Conservation (phyloP, 2,329 filamentous ascomycete species). For the Aureobasidium sp. region DNA sequence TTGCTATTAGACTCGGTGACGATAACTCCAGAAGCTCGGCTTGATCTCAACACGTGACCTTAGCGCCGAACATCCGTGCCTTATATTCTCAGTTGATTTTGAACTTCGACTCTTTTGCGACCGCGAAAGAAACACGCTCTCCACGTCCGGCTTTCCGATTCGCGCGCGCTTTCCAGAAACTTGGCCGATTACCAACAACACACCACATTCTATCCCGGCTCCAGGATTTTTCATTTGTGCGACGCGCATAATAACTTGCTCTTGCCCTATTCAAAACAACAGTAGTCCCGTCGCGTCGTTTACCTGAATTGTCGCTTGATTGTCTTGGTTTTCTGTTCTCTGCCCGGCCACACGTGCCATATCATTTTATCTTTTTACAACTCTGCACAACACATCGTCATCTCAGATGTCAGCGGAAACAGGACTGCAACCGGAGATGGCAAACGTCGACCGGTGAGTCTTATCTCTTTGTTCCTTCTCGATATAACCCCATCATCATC, state of each 20-base stretch:
- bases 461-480: slow-evolving; percentile 26
- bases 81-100: slow-evolving; percentile 9
- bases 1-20: slow-evolving; percentile 3
- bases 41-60: too few relatives aligned
- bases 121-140: slow-evolving; percentile 14
- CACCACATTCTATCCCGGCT: slow-evolving; percentile 1
- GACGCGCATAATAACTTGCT: slow-evolving; percentile 10
- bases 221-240: slow-evolving; percentile 8
- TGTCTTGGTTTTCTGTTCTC: slow-evolving; percentile 5
- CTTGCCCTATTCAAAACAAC: slow-evolving; percentile 2
- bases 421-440: slow-evolving; percentile 17
- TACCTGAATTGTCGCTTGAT: slow-evolving; percentile 13
- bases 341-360: slow-evolving; percentile 13
- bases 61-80: neutral
- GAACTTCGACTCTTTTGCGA: slow-evolving; percentile 13
- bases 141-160: slow-evolving; percentile 16
- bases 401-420: slow-evolving; percentile 15
- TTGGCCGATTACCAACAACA: neutral
- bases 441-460: slow-evolving; percentile 54
- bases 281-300: slow-evolving; percentile 12
- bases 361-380: slow-evolving; percentile 2
- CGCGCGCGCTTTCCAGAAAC: slow-evolving; percentile 8
- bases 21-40: too few relatives aligned
- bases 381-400: neutral
- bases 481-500: slow-evolving; percentile 10